These are phyloP conservation scores for Solanum hybrid DNA, from an alignment of 305 asterid species.

Conservation along the genomic window DNA sequence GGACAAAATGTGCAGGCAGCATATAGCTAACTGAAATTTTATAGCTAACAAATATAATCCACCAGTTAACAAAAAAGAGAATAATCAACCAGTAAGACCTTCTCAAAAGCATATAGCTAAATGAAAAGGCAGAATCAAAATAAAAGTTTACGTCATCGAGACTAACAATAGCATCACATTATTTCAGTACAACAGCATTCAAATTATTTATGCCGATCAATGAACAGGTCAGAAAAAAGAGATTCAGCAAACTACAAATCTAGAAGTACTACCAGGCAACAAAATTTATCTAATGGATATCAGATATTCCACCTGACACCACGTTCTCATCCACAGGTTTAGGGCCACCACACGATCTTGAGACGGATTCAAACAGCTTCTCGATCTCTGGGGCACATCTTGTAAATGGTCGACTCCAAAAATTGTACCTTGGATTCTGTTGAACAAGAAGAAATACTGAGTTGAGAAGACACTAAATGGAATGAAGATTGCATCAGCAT, in stretches of 20 bases:
- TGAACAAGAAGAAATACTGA: background rate
- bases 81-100: background rate
- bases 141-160: too few relatives aligned
- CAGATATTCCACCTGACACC: constrained; percentile 63
- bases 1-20: background rate
- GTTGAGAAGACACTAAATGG: background rate
- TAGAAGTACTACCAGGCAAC: background rate
- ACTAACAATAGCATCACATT: background rate
- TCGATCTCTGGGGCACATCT: constrained; percentile 96
- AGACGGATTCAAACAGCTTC: constrained; percentile 82
- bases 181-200: background rate
- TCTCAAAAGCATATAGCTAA: background rate
- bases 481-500: background rate
- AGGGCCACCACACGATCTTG: constrained; percentile 92
- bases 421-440: constrained; percentile 89
- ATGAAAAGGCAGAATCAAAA: background rate
- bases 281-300: constrained; percentile 14
- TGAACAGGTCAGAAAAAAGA: background rate
- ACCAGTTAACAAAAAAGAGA: background rate
- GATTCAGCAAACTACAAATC: background rate
- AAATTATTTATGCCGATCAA: background rate
- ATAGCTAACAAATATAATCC: background rate
- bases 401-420: constrained; percentile 89
- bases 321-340: constrained; percentile 78
- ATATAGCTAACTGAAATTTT: too few relatives aligned